Conservation (phyloP, 768 basidiomycete genomes). For the Russula sp. region DNA sequence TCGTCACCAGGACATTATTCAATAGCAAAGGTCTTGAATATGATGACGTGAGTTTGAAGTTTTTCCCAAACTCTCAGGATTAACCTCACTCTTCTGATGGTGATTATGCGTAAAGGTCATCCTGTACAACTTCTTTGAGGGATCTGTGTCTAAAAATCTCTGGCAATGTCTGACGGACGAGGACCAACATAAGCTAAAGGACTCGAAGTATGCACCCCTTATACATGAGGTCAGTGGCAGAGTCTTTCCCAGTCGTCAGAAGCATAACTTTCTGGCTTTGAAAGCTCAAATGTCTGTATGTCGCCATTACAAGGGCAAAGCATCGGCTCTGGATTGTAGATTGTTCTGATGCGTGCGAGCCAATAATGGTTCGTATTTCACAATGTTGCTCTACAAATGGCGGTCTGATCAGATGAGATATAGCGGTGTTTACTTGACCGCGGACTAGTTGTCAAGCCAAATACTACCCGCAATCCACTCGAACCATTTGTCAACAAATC, state of each 20-base stretch:
- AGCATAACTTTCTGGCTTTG: neutral
- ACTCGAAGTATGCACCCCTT: neutral
- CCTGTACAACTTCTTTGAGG: constrained; percentile 67
- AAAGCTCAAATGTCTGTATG: constrained; percentile 62
- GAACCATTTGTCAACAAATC: constrained; percentile 6
- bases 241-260: neutral
- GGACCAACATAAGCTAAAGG: neutral
- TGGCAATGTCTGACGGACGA: constrained; percentile 5
- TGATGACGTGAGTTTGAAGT: constrained; percentile 39
- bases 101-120: constrained; percentile 42
- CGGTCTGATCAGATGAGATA: neutral
- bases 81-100: neutral
- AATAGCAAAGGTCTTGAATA: constrained; percentile 65
- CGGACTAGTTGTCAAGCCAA: neutral
- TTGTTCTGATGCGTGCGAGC: constrained; percentile 36
- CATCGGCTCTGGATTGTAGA: constrained; percentile 69
- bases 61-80: neutral
- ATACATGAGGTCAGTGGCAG: constrained; percentile 8
- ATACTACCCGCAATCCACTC: neutral
- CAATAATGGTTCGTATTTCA: constrained; percentile 40
- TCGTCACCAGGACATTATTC: constrained; percentile 38
- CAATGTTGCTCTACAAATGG: constrained; percentile 13
- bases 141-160: constrained; percentile 39
- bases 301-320: constrained; percentile 64
- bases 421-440: constrained; percentile 2